Conservation (phyloP, 352 stramenopile genomes). For the Phytophthora hybrid region DNA sequence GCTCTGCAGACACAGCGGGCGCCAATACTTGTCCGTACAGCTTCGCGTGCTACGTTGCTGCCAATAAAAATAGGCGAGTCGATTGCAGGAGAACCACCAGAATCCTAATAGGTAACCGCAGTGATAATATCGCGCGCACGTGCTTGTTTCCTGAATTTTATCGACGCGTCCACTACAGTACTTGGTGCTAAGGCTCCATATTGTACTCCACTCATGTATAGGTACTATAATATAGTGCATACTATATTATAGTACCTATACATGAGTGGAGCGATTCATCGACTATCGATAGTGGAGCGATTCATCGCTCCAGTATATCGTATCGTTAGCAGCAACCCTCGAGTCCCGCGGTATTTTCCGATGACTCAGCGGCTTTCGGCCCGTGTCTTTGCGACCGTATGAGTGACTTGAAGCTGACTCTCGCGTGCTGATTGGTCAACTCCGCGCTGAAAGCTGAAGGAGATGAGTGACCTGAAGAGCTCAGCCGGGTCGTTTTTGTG, state of each 20-base stretch:
- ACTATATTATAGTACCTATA: too few species aligned
- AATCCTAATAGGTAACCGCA: not conserved
- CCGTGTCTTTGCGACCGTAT: constrained; percentile 29
- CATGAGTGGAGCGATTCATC: too few species aligned
- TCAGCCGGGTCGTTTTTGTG: not conserved
- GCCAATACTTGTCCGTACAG: not conserved
- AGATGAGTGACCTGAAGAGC: constrained; percentile 11
- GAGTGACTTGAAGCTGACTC: constrained; percentile 27
- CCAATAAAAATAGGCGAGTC: not conserved
- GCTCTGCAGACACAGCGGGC: not conserved
- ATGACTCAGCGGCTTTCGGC: constrained; percentile 15
- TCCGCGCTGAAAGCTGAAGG: not conserved
- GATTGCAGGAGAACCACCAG: constrained; percentile 2
- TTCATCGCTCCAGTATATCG: too few species aligned
- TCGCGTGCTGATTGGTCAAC: not conserved
- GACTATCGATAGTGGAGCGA: too few species aligned
- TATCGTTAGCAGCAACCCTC: too few species aligned
- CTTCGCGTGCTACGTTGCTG: not conserved
- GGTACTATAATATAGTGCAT: too few species aligned
- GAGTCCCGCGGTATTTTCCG: constrained; percentile 8
- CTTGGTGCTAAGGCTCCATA: too few species aligned
- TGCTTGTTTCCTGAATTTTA: too few species aligned
- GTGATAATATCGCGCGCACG: constrained; percentile 6
- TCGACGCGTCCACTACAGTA: too few species aligned
- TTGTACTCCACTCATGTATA: too few species aligned